phyloP scores from a whole-genome alignment of 352 stramenopile species.

The Elongisporangium prolatum region DNA sequence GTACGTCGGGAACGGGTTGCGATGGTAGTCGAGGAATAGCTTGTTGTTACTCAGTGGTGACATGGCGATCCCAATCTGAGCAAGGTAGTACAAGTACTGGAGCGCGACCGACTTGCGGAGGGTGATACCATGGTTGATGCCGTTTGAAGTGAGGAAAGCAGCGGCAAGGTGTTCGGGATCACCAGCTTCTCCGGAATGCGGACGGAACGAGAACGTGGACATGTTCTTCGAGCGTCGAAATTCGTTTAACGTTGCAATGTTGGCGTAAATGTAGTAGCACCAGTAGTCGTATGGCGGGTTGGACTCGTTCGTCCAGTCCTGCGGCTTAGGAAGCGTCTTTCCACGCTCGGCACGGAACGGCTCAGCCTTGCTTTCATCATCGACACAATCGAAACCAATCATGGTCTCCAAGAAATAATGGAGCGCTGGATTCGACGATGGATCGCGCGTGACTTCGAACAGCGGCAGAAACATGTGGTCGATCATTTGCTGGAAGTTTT shows the following conservation, averaged over 20 bases:
- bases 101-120: constrained; percentile 95
- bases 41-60: constrained; percentile 94
- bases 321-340: constrained; percentile 68
- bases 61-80: constrained; percentile 94
- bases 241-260: constrained; percentile 95
- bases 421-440: constrained; percentile 87
- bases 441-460: constrained; percentile 97
- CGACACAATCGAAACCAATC: constrained; percentile 98
- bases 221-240: constrained; percentile 87
- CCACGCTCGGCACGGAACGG: constrained; percentile 71
- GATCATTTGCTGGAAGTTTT: constrained; percentile 97
- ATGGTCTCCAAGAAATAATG: constrained; percentile 93
- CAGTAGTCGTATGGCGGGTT: constrained; percentile 95
- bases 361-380: constrained; percentile 97
- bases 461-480: constrained; percentile 98
- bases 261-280: constrained; percentile 97
- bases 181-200: constrained; percentile 97
- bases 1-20: constrained; percentile 94
- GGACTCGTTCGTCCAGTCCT: constrained; percentile 85
- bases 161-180: constrained; percentile 95
- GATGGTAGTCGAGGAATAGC: constrained; percentile 94
- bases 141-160: constrained; percentile 86
- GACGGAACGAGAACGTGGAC: constrained; percentile 96
- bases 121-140: constrained; percentile 99
- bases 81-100: constrained; percentile 99